phyloP scores from a whole-genome alignment of 495 filamentous ascomycete genomes.

The Lasiosphaeria hispida region DNA sequence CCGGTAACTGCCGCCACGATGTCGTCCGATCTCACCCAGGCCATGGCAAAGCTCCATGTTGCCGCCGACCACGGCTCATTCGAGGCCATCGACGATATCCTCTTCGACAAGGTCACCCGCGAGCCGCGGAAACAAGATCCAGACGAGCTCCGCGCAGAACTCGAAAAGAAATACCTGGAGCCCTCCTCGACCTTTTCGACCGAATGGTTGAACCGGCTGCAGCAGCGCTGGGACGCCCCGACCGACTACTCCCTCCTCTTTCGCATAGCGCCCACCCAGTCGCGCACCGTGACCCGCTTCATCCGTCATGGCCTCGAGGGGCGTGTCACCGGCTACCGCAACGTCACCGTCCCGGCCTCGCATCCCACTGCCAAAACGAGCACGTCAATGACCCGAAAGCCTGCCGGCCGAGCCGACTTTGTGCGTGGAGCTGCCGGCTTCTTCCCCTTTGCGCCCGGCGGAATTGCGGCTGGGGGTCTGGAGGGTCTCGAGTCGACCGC shows the following conservation, averaged over 20 bases:
- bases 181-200: constrained; percentile 73
- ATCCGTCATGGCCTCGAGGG: constrained; percentile 90
- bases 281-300: constrained; percentile 89
- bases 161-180: constrained; percentile 75
- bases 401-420: constrained; percentile 84
- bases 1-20: constrained; percentile 22
- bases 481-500: constrained; percentile 83
- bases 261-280: constrained; percentile 83
- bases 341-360: constrained; percentile 87
- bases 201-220: constrained; percentile 82
- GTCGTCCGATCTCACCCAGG: constrained; percentile 39
- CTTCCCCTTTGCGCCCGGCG: constrained; percentile 93
- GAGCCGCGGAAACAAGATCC: constrained; percentile 56
- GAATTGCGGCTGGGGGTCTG: constrained; percentile 79
- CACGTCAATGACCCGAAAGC: constrained; percentile 83
- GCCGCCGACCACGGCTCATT: constrained; percentile 24
- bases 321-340: constrained; percentile 87
- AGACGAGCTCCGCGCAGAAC: constrained; percentile 59
- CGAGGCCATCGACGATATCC: constrained; percentile 55
- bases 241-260: constrained; percentile 77
- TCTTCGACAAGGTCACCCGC: constrained; percentile 53
- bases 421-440: constrained; percentile 94
- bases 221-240: constrained; percentile 85
- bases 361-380: constrained; percentile 96
- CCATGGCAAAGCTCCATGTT: constrained; percentile 41